Evolutionary conservation across 202 grass and related monocot species (phyloP).

Genomic region (Panicum hallii): DNA sequence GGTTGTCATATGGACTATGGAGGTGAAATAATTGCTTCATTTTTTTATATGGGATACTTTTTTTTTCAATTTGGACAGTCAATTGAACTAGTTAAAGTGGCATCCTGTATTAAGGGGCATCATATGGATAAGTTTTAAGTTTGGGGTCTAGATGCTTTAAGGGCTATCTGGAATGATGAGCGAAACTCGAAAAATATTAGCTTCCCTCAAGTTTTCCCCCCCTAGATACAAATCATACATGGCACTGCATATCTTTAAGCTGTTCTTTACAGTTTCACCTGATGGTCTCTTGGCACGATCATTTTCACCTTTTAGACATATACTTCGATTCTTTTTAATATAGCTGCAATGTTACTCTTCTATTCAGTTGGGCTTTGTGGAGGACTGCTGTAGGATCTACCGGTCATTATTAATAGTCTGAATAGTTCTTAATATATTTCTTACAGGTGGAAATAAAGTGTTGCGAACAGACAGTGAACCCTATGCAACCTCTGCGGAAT

Average conservation of each 20-base stretch:
- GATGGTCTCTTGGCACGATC: background rate
- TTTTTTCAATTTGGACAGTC: background rate
- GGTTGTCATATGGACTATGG: background rate
- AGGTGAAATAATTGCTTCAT: background rate
- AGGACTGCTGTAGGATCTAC: background rate
- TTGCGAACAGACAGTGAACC: constrained; percentile 59
- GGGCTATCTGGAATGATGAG: background rate
- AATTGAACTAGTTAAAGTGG: background rate
- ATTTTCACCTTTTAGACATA: background rate
- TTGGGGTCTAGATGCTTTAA: background rate
- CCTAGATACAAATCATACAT: background rate
- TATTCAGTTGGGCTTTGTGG: background rate
- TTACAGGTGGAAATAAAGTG: constrained; percentile 80
- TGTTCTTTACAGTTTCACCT: background rate
- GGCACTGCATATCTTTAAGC: background rate
- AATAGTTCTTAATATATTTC: constrained; percentile 33
- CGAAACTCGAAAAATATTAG: background rate
- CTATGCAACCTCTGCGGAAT: constrained; percentile 56
- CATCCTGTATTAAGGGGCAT: background rate
- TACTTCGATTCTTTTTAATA: background rate
- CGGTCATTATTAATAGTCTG: background rate
- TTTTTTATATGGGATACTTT: background rate
- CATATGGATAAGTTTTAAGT: constrained; percentile 13
- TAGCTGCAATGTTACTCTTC: background rate
- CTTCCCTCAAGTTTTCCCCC: background rate